Base-by-base conservation (phyloP, 1,284 basidiomycete species). In the Ganoderma lucidum region DNA sequence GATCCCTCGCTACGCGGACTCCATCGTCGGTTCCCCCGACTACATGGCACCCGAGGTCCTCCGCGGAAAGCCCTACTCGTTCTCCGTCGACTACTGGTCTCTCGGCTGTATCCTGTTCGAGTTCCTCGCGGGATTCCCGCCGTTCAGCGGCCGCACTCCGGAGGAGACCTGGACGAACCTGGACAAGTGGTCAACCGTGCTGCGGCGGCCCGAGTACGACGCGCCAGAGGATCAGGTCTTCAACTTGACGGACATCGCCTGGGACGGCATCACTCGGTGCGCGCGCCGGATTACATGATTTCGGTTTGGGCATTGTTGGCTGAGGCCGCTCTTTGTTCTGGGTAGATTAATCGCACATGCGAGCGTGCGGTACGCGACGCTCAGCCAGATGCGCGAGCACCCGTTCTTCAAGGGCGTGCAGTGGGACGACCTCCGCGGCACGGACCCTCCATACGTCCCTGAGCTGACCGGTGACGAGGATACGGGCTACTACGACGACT, bases 161-260 rank as follows among this genome's bases (percentile, higher is more conserved):
- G 97, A 99, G 77, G 98, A 99, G 82, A 99, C 98, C 0, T 99
- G 98, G 96, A 96, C 96, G 28, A 99, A 99, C 81, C 84, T 99
- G 75, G 99, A 99, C 83, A 99, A 98, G 80, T 99, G 98, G 98
- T 89, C 92, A 32, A 94, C 94, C 75, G 95, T 97, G 3, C 86
- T 99, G 4, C 87, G 93, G 28, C 83, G 98, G 71, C 98, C 98
- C 1, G 94, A 98, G 74, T 99, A 99, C 77, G 96, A 98, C 79
- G 93, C 95, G 74, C 93, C 94, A 2, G 97, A 99, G 79, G 98
- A 99, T 81, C 85, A 97, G 64, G 96, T 99, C 75, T 99, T 99
- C 87, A 99, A 99, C 83, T 85, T 99, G 73, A 90, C 90, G 2
- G 97, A 99, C 79, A 82, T 92, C 10, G 96, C 97, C 1, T 99